These are phyloP conservation scores for Raffaelea albimanens DNA, from an alignment of 2,329 filamentous ascomycete species.

Conservation along the genomic window DNA sequence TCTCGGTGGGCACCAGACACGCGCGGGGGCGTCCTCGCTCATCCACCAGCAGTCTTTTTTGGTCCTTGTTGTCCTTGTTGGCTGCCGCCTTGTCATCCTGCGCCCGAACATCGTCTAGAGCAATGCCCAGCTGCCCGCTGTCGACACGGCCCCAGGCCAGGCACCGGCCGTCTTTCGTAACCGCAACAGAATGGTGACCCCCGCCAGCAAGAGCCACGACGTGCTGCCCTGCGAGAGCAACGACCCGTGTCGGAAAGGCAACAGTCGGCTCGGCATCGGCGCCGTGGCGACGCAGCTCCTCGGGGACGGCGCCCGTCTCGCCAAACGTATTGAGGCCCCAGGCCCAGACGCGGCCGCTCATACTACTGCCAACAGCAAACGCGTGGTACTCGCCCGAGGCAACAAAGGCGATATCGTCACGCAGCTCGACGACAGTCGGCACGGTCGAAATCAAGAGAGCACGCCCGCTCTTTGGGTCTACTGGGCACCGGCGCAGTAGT, in stretches of 20 bases:
- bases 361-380: conserved; percentile 68
- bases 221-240: conserved; percentile 48
- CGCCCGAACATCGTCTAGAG: conserved; percentile 33
- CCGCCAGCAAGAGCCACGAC: conserved; percentile 58
- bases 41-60: too few species aligned
- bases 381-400: conserved; percentile 68
- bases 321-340: conserved; percentile 85
- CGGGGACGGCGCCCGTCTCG: conserved; percentile 60
- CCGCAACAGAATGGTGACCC: conserved; percentile 62
- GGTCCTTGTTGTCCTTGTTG: conserved; percentile 55
- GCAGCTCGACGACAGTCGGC: conserved; percentile 18
- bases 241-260: conserved; percentile 62
- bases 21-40: conserved; percentile 56
- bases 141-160: conserved; percentile 51
- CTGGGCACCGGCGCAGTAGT: conserved; percentile 35
- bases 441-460: too few species aligned
- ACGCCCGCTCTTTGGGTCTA: too few species aligned
- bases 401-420: conserved; percentile 54
- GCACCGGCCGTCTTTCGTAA: conserved; percentile 44
- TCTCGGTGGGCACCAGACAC: conserved; percentile 50
- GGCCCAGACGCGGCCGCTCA: conserved; percentile 59
- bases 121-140: conserved; percentile 44
- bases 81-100: conserved; percentile 44
- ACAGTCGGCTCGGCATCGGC: conserved; percentile 59
- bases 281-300: conserved; percentile 52